Evolutionary conservation across 177 flowering plant species (phyloP), one percentile per base, ranked within the genome.

Genomic region (Vitis hybrid): DNA sequence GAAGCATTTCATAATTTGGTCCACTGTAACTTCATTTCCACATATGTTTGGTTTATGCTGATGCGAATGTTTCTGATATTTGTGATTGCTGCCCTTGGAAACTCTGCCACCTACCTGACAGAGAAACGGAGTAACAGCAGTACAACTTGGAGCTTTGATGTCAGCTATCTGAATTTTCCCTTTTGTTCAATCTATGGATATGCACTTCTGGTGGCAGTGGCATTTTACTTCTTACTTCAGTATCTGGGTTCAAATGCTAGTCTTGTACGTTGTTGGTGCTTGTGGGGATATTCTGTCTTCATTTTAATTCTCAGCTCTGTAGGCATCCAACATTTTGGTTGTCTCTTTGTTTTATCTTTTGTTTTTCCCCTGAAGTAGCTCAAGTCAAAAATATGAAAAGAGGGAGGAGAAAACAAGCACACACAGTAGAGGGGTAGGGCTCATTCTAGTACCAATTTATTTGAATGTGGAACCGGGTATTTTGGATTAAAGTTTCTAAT

Each of bases 261-360:
- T 74, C 90, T 96, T 62, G 71, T 91, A 55, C 84, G 86, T 61
- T 83, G 94, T 62, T 96, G 97, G 98, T 96, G 98, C 86, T 73
- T 96, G 89, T 96, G 99, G 97, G 99, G 99, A 68, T 96, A 96
- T 78, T 93, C 99, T 66, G 97, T 96, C 75, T 87, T 83, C 82
- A 72, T 87, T 74, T 84, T 96, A 56, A 45, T 96, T 73, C 78
- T 76, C 22, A 80, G 80, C 75, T 81, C 91, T 57, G 98, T 93
- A 82, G 91, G 97, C 84, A 61, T 67, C 70, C 65, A 31, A 50
- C 12, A 61, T 49, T 56, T 49, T 39, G 31, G 20, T 49, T 50
- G 15, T 59, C 39, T 4, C 2, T 26, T 31, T 51, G 26, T 51
- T 11, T 61, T 26, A 1, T 51, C 72, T 65, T 20, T 29, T 3